phyloP scores from a whole-genome alignment of 1,139 yeast genomes.

The Eremothecium coryli region DNA sequence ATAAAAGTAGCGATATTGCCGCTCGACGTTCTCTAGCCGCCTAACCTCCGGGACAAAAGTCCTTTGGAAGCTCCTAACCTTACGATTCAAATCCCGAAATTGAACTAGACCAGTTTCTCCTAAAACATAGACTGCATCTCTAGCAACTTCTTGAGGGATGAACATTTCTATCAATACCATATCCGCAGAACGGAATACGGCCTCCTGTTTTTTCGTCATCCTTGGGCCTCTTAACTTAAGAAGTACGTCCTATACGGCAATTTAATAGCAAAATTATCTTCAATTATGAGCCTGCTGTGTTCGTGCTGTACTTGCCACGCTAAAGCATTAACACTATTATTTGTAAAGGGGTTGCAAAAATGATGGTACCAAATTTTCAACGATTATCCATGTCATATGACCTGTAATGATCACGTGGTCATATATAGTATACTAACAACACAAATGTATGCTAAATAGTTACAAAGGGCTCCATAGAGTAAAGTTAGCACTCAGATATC shows the following conservation, averaged over 20 bases:
- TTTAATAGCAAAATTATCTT: neutral
- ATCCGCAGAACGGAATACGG: conserved; percentile 83
- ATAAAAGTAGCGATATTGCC: conserved; percentile 42
- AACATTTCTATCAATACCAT: conserved; percentile 89
- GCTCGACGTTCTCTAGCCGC: conserved; percentile 51
- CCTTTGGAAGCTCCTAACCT: conserved; percentile 75
- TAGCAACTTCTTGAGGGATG: conserved; percentile 81
- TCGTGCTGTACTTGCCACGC: too few relatives aligned
- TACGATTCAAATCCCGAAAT: conserved; percentile 78
- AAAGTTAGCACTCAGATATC: too few relatives aligned
- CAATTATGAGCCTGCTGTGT: too few relatives aligned
- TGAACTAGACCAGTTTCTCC: conserved; percentile 82
- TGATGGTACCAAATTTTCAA: too few relatives aligned
- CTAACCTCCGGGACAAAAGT: conserved; percentile 79
- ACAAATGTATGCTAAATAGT: too few relatives aligned
- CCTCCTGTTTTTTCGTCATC: conserved; percentile 41
- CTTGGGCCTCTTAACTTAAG: too few relatives aligned
- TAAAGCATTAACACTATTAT: too few relatives aligned
- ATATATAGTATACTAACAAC: too few relatives aligned
- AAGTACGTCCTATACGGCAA: neutral
- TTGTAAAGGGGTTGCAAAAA: too few relatives aligned
- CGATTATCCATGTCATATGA: too few relatives aligned
- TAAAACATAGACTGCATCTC: conserved; percentile 73
- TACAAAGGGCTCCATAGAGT: too few relatives aligned
- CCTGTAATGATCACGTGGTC: too few relatives aligned